Percentiles rank a stretch among this genome's conserved stretches.
Evolutionary conservation across 108 stramenopile genomes (phyloP).

Genomic region (Cyclotella choctawhatcheeana): DNA sequence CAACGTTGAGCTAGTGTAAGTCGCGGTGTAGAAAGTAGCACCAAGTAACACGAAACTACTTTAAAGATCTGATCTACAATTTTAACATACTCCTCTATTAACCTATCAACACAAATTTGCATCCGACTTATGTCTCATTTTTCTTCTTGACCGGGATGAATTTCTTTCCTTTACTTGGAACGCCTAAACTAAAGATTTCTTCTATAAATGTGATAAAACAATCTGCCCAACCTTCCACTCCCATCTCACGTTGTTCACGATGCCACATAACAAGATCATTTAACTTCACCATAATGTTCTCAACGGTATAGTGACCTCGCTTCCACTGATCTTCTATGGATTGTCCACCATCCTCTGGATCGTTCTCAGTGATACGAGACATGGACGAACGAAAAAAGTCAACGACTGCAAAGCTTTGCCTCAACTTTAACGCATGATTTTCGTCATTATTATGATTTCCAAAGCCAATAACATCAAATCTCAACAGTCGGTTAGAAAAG

Average conservation of each 20-base stretch:
- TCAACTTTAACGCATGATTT: not conserved
- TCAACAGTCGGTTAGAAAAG: conserved; percentile 25
- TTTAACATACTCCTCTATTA: too few species aligned
- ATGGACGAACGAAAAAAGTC: conserved; percentile 20
- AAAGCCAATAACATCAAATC: conserved; percentile 27
- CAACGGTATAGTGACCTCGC: conserved; percentile 7
- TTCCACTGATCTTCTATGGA: not conserved
- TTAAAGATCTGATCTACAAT: too few species aligned
- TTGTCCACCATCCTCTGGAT: not conserved
- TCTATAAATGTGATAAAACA: conserved; percentile 9
- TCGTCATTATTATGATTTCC: not conserved
- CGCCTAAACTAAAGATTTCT: conserved; percentile 23
- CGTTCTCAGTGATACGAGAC: not conserved
- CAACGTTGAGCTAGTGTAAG: not conserved
- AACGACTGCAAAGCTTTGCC: conserved; percentile 16
- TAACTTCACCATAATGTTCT: conserved; percentile 19
- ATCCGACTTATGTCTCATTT: too few species aligned
- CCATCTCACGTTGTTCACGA: conserved; percentile 15
- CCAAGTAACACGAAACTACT: too few species aligned
- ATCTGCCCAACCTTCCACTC: conserved; percentile 12
- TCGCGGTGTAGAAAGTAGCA: too few species aligned
- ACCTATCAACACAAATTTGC: too few species aligned
- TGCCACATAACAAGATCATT: conserved; percentile 24
- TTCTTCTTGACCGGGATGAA: conserved; percentile 4
- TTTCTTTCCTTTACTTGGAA: conserved; percentile 15